Conservation (phyloP, 2,329 filamentous ascomycete genomes). For the Teratosphaeria destructans region DNA sequence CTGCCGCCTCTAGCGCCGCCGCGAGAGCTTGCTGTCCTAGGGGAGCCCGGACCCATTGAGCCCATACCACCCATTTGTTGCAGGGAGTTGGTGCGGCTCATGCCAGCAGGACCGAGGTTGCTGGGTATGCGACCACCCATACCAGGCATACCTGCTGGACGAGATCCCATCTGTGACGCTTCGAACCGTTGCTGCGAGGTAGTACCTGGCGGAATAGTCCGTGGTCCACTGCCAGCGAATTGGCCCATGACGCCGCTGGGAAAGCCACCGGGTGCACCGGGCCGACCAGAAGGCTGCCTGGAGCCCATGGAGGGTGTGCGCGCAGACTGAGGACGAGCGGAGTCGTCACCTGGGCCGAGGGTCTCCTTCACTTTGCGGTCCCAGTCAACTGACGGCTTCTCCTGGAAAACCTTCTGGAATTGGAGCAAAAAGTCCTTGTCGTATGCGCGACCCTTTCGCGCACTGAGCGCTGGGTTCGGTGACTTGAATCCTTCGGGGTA, state of each 20-base stretch:
- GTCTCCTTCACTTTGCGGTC: constrained; percentile 76
- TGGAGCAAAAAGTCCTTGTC: constrained; percentile 91
- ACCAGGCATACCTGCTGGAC: constrained; percentile 30
- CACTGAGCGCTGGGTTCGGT: constrained; percentile 83
- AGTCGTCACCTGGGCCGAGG: constrained; percentile 47
- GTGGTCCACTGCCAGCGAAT: constrained; percentile 24
- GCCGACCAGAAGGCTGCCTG: constrained; percentile 36
- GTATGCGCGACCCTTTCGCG: constrained; percentile 75
- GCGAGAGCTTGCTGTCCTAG: constrained; percentile 39
- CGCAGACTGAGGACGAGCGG: constrained; percentile 44
- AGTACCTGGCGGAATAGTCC: constrained; percentile 62
- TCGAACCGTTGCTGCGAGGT: constrained; percentile 65
- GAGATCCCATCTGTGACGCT: constrained; percentile 14
- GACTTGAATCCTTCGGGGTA: constrained; percentile 80
- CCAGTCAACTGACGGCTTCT: constrained; percentile 93
- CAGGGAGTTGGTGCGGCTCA: constrained; percentile 47
- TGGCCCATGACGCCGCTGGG: constrained; percentile 53
- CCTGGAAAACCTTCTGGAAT: constrained; percentile 91
- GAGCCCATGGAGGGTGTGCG: constrained; percentile 41
- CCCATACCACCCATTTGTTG: constrained; percentile 48
- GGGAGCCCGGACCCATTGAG: constrained; percentile 52
- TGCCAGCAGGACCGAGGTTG: constrained; percentile 38
- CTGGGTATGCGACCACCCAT: constrained; percentile 47
- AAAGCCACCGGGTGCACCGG: constrained; percentile 17
- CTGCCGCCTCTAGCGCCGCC: constrained; percentile 45